These are phyloP conservation scores for Chalciporus sphaerocephalus DNA, from an alignment of 768 basidiomycete genomes.

Conservation along the genomic window DNA sequence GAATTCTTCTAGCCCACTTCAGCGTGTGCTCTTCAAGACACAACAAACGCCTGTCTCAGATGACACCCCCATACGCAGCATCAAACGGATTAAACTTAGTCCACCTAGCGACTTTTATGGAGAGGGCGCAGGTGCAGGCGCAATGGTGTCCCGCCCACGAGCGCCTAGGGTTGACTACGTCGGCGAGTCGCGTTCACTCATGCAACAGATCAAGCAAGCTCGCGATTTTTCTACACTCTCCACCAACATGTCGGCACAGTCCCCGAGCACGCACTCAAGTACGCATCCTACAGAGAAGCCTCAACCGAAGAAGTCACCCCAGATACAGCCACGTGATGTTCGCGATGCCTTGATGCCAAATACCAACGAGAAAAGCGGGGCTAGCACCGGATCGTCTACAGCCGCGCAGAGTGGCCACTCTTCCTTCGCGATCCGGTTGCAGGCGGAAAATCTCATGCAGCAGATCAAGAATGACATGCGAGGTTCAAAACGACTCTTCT, in stretches of 20 bases:
- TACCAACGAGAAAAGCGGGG: slow-evolving; percentile 17
- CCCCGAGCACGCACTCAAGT: slow-evolving; percentile 18
- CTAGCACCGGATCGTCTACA: slow-evolving; percentile 25
- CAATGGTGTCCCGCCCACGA: slow-evolving; percentile 47
- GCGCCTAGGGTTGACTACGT: slow-evolving; percentile 61
- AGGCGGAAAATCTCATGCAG: slow-evolving; percentile 79
- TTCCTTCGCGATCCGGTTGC: slow-evolving; percentile 65
- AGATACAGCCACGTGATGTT: slow-evolving; percentile 4
- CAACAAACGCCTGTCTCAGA: slow-evolving; percentile 40
- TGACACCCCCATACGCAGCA: slow-evolving; percentile 59
- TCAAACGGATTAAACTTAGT: slow-evolving; percentile 78
- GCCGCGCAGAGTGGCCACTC: slow-evolving; percentile 44
- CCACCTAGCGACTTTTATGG: slow-evolving; percentile 57
- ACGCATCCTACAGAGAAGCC: slow-evolving; percentile 17
- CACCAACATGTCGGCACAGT: slow-evolving; percentile 47
- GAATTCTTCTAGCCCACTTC: slow-evolving; percentile 42
- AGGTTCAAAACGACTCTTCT: slow-evolving; percentile 67
- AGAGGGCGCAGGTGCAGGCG: slow-evolving; percentile 45
- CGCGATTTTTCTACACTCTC: slow-evolving; percentile 76
- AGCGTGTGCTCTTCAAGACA: slow-evolving; percentile 43
- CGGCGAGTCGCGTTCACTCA: slow-evolving; percentile 69
- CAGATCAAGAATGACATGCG: slow-evolving; percentile 76
- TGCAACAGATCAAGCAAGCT: slow-evolving; percentile 76
- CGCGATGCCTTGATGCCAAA: slow-evolving; percentile 10
- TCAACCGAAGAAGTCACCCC: neutral